Evolutionary conservation across 78 protist genomes (phyloP), one percentile per base, ranked within the genome.

Genomic region (Salpingoeca rosetta): DNA sequence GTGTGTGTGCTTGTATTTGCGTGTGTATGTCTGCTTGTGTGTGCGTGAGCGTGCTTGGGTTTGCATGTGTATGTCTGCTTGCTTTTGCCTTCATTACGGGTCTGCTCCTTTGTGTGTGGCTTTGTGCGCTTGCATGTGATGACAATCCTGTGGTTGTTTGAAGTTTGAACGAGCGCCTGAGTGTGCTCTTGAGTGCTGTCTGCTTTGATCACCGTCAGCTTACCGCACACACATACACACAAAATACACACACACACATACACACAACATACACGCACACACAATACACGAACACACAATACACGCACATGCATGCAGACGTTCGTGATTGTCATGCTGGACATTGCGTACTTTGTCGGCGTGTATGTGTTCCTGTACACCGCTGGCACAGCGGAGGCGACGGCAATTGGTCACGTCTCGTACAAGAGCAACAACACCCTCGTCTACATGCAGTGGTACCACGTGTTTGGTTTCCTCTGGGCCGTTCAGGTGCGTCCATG

Each of bases 391-490:
- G 7, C 65, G 31, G 65, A 51, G 65, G 31, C 65, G 31, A 51
- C 65, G 31, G 17, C 7, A 7, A 22, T 7, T 17, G 17, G 31
- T 17, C 17, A 22, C 65, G 31, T 51, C 65, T 7, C 31, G 31
- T 51, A 51, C 65, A 51, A 7, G 65, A 51, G 65, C 65, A 17
- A 51, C 79, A 75, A 41, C 3, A 31, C 41, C 42, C 79, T 75
- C 40, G 42, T 37, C 24, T 37, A 37, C 42, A 44, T 80, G 74
- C 84, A 80, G 84, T 1, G 74, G 45, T 87, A 87, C 65, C 83
- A 84, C 81, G 0, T 90, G 37, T 84, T 92, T 45, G 94, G 92
- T 28, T 31, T 84, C 76, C 44, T 90, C 77, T 85, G 91, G 91
- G 74, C 87, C 3, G 0, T 35, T n/a, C n/a, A n/a, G n/a, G n/a